phyloP scores from a whole-genome alignment of 108 stramenopile species.

The Epithemia pelagica region DNA sequence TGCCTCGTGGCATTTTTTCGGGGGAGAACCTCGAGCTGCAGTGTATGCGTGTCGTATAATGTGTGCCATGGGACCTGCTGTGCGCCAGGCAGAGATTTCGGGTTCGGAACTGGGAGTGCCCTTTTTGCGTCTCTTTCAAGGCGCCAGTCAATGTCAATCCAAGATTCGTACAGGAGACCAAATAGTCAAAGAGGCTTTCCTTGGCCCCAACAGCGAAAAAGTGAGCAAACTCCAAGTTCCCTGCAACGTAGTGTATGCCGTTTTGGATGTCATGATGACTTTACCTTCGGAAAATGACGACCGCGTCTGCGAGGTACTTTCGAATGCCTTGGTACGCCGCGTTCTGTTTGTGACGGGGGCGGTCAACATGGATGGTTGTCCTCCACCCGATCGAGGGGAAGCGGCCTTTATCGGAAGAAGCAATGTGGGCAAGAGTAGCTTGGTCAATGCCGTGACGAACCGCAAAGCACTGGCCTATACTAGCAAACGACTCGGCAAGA shows the following conservation, averaged over 20 bases:
- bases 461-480: constrained; percentile 88
- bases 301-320: constrained; percentile 72
- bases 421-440: constrained; percentile 89
- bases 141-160: constrained; percentile 70
- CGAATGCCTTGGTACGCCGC: constrained; percentile 75
- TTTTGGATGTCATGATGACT: constrained; percentile 71
- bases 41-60: constrained; percentile 53
- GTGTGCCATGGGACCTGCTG: constrained; percentile 49
- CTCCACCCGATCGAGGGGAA: constrained; percentile 75
- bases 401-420: constrained; percentile 87
- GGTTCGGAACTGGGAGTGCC: constrained; percentile 47
- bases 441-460: constrained; percentile 91
- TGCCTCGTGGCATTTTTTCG: constrained; percentile 75
- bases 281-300: constrained; percentile 83
- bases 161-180: constrained; percentile 49
- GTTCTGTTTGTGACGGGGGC: constrained; percentile 85
- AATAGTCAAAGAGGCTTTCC: constrained; percentile 13
- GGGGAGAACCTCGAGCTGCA: constrained; percentile 47
- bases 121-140: constrained; percentile 69
- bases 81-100: constrained; percentile 42
- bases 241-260: constrained; percentile 68
- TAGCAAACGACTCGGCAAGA: constrained; percentile 93
- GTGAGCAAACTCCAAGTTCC: constrained; percentile 20
- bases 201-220: not conserved
- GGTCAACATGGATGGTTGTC: constrained; percentile 77